Conservation (phyloP, 371 early-diverging fungal species). For the Rhizopus sp. region DNA sequence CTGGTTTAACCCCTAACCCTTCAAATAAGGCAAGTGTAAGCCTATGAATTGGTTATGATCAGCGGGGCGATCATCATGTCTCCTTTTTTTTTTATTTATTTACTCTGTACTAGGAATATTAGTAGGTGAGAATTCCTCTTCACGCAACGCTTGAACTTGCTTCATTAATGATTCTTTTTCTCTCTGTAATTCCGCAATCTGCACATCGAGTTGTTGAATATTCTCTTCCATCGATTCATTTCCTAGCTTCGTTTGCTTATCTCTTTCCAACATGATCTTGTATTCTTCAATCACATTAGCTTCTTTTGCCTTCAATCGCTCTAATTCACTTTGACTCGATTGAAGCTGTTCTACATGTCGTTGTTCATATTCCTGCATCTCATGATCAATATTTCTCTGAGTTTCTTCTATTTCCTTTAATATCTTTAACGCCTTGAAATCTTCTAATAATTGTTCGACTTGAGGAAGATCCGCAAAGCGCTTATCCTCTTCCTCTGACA, state of each 20-base stretch:
- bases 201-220: not conserved
- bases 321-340: not conserved
- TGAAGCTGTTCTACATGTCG: not conserved
- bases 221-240: not conserved
- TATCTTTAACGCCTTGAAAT: too few species aligned
- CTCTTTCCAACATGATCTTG: slow-evolving; percentile 1
- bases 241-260: not conserved
- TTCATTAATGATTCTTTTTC: slow-evolving; percentile 6
- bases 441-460: too few species aligned
- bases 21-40: slow-evolving; percentile 5
- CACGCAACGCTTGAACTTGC: slow-evolving; percentile 3
- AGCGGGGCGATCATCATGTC: not conserved
- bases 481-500: too few species aligned
- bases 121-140: not conserved
- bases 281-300: not conserved
- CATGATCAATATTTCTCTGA: too few species aligned
- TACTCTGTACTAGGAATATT: not conserved
- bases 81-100: not conserved
- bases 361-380: not conserved
- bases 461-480: too few species aligned
- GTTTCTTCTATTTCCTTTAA: too few species aligned
- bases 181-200: not conserved
- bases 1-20: slow-evolving; percentile 8
- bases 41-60: slow-evolving; percentile 1
- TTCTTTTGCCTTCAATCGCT: not conserved